These are phyloP conservation scores for Eucalyptus globulus DNA, from an alignment of 345 rosid genomes.

Conservation along the genomic window DNA sequence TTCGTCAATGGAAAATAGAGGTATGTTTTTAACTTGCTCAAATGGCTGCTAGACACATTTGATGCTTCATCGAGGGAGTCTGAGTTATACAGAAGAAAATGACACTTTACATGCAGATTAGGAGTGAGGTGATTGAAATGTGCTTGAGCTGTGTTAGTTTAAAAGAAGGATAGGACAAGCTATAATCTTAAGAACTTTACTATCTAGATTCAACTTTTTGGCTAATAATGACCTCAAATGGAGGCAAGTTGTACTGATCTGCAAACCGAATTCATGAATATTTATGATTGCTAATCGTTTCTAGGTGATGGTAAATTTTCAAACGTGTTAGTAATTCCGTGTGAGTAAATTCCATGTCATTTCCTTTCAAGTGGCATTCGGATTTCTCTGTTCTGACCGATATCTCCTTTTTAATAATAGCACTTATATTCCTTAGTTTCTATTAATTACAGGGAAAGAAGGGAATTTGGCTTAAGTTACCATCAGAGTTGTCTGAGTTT, in stretches of 20 bases:
- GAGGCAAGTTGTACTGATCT: neutral
- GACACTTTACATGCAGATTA: neutral
- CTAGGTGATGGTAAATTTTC: neutral
- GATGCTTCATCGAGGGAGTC: neutral
- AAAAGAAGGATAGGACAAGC: neutral
- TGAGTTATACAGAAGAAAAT: neutral
- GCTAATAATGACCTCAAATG: neutral
- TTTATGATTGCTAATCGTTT: neutral
- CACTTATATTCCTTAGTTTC: neutral
- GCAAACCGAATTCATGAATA: neutral
- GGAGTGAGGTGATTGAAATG: neutral
- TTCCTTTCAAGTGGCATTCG: neutral
- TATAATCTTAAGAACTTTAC: neutral
- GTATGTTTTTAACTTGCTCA: conserved; percentile 5
- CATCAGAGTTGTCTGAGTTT: conserved; percentile 50
- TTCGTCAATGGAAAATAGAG: conserved; percentile 55
- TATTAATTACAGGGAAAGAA: conserved; percentile 54
- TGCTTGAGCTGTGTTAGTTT: neutral
- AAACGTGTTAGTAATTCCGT: neutral
- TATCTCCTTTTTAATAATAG: neutral
- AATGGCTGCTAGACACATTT: neutral
- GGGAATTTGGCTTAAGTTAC: conserved; percentile 86
- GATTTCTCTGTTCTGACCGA: neutral
- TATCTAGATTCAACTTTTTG: neutral
- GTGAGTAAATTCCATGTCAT: neutral